These are phyloP conservation scores for Rhizophlyctis rosea DNA, from an alignment of 192 early-diverging fungal genomes.

Conservation along the genomic window DNA sequence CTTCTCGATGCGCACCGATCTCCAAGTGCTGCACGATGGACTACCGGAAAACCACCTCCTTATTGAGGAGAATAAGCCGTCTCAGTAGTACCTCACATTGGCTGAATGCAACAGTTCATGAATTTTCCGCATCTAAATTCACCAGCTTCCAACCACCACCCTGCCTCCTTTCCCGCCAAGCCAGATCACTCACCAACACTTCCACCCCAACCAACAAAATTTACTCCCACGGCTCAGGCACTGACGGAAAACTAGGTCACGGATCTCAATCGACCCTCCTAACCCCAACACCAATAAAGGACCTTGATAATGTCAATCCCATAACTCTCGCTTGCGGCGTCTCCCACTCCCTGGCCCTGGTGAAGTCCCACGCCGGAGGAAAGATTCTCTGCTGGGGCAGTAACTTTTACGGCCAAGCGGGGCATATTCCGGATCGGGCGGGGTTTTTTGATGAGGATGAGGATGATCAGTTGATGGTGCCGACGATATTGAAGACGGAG, in stretches of 20 bases:
- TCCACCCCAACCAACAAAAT: too few species aligned
- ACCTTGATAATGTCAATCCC: not conserved
- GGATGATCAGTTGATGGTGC: conserved; percentile 15
- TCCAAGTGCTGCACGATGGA: too few species aligned
- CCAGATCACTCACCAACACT: too few species aligned
- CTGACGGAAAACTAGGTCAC: conserved; percentile 32
- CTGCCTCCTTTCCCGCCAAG: too few species aligned
- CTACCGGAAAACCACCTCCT: too few species aligned
- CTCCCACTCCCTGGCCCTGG: conserved; percentile 1
- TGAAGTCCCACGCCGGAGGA: conserved; percentile 7
- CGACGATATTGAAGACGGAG: conserved; percentile 5
- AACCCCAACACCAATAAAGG: not conserved
- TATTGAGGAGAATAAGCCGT: too few species aligned
- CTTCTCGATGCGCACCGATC: too few species aligned
- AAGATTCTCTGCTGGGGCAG: conserved; percentile 36
- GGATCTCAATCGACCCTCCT: conserved; percentile 8
- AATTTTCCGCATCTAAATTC: too few species aligned
- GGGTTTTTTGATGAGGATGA: conserved; percentile 19
- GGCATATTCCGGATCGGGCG: conserved; percentile 11
- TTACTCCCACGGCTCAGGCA: conserved; percentile 13
- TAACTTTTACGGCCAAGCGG: conserved; percentile 40
- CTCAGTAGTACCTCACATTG: too few species aligned
- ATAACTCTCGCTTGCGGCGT: conserved; percentile 5
- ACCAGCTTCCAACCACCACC: too few species aligned
- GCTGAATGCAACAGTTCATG: too few species aligned